Base-by-base conservation (phyloP, 1,284 basidiomycete genomes). In the Stereum hirsutum region DNA sequence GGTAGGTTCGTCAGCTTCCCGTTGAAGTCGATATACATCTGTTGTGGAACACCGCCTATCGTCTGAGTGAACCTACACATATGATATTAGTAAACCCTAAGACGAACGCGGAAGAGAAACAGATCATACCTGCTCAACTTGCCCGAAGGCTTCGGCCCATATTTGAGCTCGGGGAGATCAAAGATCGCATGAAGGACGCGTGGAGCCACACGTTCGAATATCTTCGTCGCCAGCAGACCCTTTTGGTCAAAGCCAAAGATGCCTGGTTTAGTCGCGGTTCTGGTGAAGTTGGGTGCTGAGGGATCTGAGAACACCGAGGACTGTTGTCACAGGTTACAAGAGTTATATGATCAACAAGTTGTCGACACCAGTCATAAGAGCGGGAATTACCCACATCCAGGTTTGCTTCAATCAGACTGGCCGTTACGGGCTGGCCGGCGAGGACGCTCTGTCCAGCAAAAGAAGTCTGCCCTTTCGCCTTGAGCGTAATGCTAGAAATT, bases 161-260 rank as follows among this genome's bases (percentile, higher is more conserved):
- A 61, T 43, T 61, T 57, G 21, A 82, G 32, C 33, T 69, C 61
- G 43, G 65, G 65, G 36, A 78, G 58, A 19, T 57, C 58, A 47
- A 83, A 71, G 25, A 81, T 67, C 12, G 62, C 59, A 4, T 65
- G 64, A 14, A 81, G 57, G 12, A 78, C 63, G 20, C 57, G 52
- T 5, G 72, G 67, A 19, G 68, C 57, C 41, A 74, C 67, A 26
- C 58, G 48, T 46, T 74, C 62, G 46, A 75, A 70, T 52, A 76
- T 69, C 33, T 51, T 49, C 6, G 60, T 45, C 2, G 60, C 63
- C 41, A 75, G 50, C 11, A 75, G 56, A 21, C 71, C 71, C 48
- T 62, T 55, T 27, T 64, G 59, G 31, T 62, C 64, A 24, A 65
- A 51, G 12, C 59, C 60, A 27, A 51, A 45, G 23, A 52, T 23